Conservation (phyloP, 2,329 filamentous ascomycete species). For the Talaromyces sp. region DNA sequence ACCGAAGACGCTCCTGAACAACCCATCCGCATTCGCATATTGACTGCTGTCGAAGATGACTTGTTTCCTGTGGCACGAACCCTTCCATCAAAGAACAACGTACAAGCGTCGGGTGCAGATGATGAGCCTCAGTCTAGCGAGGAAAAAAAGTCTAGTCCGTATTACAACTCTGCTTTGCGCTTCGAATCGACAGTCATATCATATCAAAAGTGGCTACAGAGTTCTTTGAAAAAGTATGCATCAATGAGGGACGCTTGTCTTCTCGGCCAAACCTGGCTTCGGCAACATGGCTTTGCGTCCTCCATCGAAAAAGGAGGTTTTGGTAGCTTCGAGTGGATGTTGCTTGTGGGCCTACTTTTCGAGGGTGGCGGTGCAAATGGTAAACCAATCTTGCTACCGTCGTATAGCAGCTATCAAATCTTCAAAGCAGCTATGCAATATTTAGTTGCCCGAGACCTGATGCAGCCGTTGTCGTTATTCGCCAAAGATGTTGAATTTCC, state of each 20-base stretch:
- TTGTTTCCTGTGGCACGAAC: constrained; percentile 72
- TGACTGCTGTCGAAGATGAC: constrained; percentile 67
- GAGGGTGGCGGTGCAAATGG: constrained; percentile 72
- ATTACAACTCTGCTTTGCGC: constrained; percentile 84
- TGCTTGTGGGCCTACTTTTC: constrained; percentile 74
- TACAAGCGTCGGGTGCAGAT: constrained; percentile 52
- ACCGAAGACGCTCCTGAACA: constrained; percentile 39
- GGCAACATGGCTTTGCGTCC: constrained; percentile 76
- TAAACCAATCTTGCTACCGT: constrained; percentile 68
- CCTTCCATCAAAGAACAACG: constrained; percentile 64
- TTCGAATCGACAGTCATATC: constrained; percentile 69
- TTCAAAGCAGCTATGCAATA: constrained; percentile 95
- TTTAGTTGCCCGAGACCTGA: constrained; percentile 70
- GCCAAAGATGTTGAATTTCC: constrained; percentile 33
- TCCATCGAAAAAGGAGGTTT: constrained; percentile 75
- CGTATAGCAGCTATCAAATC: constrained; percentile 85
- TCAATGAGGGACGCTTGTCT: constrained; percentile 80
- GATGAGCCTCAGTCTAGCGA: constrained; percentile 28
- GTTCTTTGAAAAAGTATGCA: constrained; percentile 64
- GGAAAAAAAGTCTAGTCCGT: constrained; percentile 62
- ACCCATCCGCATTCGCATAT: constrained; percentile 66
- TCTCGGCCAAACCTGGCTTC: constrained; percentile 82
- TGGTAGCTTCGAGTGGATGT: constrained; percentile 86
- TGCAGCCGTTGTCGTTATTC: constrained; percentile 57
- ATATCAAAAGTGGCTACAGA: constrained; percentile 73